Evolutionary conservation across 768 basidiomycete genomes (phyloP).

Genomic region (Daedaleopsis sinensis): DNA sequence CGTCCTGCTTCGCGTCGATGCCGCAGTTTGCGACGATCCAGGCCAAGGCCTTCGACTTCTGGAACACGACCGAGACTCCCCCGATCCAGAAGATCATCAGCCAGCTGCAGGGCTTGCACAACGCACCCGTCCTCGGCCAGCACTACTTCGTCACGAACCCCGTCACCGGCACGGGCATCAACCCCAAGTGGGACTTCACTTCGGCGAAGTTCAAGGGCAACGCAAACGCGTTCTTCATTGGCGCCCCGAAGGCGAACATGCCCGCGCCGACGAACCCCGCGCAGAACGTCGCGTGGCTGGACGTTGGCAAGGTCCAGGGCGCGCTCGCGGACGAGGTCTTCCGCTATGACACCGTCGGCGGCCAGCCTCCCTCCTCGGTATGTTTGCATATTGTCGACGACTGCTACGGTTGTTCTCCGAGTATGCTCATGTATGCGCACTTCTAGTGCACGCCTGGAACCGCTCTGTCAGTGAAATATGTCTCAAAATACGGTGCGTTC

Average conservation of each 20-base stretch:
- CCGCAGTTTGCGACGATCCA: conserved; percentile 24
- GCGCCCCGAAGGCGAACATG: conserved; percentile 26
- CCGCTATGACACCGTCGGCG: conserved; percentile 34
- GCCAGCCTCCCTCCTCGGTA: conserved; percentile 35
- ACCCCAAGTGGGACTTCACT: conserved; percentile 39
- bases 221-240: conserved; percentile 31
- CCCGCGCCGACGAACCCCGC: conserved; percentile 28
- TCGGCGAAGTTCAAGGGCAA: conserved; percentile 26
- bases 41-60: conserved; percentile 14
- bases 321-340: conserved; percentile 31
- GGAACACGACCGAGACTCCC: conserved; percentile 14
- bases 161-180: conserved; percentile 29
- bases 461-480: conserved; percentile 30
- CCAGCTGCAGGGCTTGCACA: conserved; percentile 20
- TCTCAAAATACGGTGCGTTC: conserved; percentile 25
- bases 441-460: conserved; percentile 24
- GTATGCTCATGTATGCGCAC: conserved; percentile 6
- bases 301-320: conserved; percentile 31
- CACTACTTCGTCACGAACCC: conserved; percentile 43
- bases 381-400: conserved; percentile 3
- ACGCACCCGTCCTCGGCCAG: conserved; percentile 32
- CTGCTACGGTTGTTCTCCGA: neutral
- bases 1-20: conserved; percentile 29
- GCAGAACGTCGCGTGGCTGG: conserved; percentile 40
- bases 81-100: conserved; percentile 29